Evolutionary conservation across 2,329 filamentous ascomycete species (phyloP).

Genomic region (Sarocladium strictum): DNA sequence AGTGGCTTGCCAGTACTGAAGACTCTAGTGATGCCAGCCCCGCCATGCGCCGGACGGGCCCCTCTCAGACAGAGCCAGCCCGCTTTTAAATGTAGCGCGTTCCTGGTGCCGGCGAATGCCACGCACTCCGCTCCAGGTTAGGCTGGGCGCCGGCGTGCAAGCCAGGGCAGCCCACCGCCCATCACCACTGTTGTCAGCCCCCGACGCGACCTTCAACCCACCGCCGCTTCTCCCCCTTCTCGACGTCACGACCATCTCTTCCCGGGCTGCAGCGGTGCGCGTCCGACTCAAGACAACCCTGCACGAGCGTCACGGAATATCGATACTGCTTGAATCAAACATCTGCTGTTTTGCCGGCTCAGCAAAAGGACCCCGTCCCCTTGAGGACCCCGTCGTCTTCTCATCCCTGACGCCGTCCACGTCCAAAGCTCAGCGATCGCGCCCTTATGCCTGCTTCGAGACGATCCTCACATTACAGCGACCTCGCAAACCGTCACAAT

Average conservation of each 20-base stretch:
- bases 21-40: background rate
- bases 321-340: background rate
- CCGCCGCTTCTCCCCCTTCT: slow-evolving; percentile 2
- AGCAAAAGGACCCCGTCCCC: background rate
- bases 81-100: background rate
- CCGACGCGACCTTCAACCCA: slow-evolving; percentile 4
- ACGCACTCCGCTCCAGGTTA: background rate
- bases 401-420: slow-evolving; percentile 3
- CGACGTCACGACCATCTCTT: slow-evolving; percentile 1
- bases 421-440: background rate
- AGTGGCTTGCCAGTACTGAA: too few relatives aligned
- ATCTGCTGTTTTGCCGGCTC: background rate
- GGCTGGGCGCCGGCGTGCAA: background rate
- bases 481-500: slow-evolving; percentile 29
- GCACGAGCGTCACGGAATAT: background rate
- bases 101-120: background rate
- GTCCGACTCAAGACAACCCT: background rate
- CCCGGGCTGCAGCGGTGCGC: slow-evolving; percentile 5
- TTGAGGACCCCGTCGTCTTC: background rate
- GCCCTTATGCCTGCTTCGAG: slow-evolving; percentile 6
- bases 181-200: background rate
- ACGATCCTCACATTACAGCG: background rate
- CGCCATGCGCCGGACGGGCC: background rate
- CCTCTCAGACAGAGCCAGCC: background rate
- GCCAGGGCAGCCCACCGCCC: slow-evolving; percentile 3